phyloP scores from a whole-genome alignment of 2,329 filamentous ascomycete genomes.

The Magnaporthiopsis poae region DNA sequence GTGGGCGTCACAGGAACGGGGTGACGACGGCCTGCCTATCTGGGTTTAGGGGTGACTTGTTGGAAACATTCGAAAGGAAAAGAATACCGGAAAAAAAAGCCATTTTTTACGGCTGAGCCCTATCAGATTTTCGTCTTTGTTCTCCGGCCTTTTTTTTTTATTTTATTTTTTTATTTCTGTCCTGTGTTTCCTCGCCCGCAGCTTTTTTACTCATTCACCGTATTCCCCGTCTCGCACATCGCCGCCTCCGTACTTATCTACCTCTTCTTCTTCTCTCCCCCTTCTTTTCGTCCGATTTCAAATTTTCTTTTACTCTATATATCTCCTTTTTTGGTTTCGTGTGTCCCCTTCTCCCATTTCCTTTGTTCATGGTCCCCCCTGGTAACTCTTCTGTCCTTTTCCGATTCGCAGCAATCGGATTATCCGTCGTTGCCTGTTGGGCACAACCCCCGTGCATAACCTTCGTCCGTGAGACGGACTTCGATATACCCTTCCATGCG shows the following conservation, averaged over 20 bases:
- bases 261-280: slow-evolving; percentile 5
- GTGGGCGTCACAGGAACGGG: slow-evolving; percentile 38
- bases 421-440: neutral
- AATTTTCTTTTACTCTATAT: neutral
- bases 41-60: neutral
- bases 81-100: neutral
- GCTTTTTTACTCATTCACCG: too few species aligned
- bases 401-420: neutral
- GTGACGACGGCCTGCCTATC: slow-evolving; percentile 12
- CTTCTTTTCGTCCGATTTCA: slow-evolving; percentile 4
- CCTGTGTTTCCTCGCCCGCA: neutral
- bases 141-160: neutral
- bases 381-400: neutral
- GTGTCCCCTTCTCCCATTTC: neutral
- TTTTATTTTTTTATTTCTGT: neutral
- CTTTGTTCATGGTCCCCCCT: neutral
- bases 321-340: slow-evolving; percentile 1
- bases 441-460: neutral
- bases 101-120: neutral
- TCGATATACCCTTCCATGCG: neutral
- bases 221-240: too few species aligned
- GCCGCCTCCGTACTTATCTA: neutral
- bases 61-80: neutral
- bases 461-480: neutral
- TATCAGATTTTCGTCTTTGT: neutral